Evolutionary conservation across 306 rosid genomes (phyloP).

Genomic region (Delonix regia): DNA sequence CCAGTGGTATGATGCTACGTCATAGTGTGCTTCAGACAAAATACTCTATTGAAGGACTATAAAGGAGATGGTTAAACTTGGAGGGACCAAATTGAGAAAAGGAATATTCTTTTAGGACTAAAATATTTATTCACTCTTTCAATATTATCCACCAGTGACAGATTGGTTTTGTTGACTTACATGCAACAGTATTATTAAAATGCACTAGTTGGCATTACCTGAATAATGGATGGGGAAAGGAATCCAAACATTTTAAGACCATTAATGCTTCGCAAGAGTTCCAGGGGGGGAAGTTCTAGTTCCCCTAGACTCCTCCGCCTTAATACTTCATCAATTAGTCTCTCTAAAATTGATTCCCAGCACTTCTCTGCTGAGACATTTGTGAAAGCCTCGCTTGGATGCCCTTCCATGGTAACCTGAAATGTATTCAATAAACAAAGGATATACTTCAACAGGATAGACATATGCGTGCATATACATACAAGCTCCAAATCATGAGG

Average conservation of each 20-base stretch:
- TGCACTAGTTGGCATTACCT: conserved; percentile 50
- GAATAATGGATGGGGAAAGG: conserved; percentile 55
- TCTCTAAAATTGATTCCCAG: conserved; percentile 75
- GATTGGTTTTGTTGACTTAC: conserved; percentile 1
- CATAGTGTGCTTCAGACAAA: too few relatives aligned
- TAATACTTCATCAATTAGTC: conserved; percentile 54
- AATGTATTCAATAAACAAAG: conserved; percentile 24
- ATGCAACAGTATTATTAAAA: conserved; percentile 20
- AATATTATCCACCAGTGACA: conserved; percentile 9
- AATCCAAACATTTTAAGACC: conserved; percentile 91
- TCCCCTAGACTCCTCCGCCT: conserved; percentile 48
- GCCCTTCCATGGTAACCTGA: conserved; percentile 82
- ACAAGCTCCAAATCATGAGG: neutral
- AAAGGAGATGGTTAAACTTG: too few relatives aligned
- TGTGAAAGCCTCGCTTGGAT: conserved; percentile 57
- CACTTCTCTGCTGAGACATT: conserved; percentile 64
- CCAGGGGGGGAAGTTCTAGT: conserved; percentile 46
- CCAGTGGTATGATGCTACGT: too few relatives aligned
- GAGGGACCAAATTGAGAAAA: too few relatives aligned
- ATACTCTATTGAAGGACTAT: too few relatives aligned
- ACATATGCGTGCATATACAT: conserved; percentile 5
- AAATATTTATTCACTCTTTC: too few relatives aligned
- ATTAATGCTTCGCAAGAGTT: conserved; percentile 52
- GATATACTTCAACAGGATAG: conserved; percentile 25
- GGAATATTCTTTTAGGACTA: too few relatives aligned